These are phyloP conservation scores for Vaccinium myrtillus DNA, from an alignment of 148 eudicot genomes.

Conservation along the genomic window DNA sequence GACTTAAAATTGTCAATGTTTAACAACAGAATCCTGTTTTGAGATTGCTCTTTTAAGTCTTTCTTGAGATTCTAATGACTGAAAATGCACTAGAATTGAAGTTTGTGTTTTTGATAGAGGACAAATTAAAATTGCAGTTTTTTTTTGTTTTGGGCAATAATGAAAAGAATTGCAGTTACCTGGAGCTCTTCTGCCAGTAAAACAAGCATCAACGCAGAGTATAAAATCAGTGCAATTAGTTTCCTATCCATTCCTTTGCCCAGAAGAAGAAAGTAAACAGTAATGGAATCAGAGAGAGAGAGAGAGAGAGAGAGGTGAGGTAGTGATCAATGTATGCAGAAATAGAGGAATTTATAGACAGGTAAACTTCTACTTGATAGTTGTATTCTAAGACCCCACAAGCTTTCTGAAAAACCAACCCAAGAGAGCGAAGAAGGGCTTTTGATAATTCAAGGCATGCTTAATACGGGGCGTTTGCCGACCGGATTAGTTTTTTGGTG, in stretches of 20 bases:
- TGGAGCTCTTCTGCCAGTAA: constrained; percentile 24
- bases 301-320: background rate
- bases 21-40: background rate
- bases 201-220: constrained; percentile 31
- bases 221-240: constrained; percentile 15
- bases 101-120: no score
- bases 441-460: no score
- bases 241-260: constrained; percentile 34
- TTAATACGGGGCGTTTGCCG: no score
- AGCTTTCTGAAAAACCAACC: background rate
- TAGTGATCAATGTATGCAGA: background rate
- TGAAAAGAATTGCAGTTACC: constrained; percentile 21
- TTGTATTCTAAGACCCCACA: background rate
- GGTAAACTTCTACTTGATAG: background rate
- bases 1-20: background rate
- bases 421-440: background rate
- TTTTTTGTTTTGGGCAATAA: background rate
- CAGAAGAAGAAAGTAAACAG: background rate
- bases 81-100: background rate
- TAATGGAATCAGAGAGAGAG: background rate
- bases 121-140: background rate
- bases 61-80: background rate
- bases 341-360: constrained; percentile 5
- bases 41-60: background rate
- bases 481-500: no score